Conservation (phyloP, 768 basidiomycete species). For the Kwoniella mangroviensis region DNA sequence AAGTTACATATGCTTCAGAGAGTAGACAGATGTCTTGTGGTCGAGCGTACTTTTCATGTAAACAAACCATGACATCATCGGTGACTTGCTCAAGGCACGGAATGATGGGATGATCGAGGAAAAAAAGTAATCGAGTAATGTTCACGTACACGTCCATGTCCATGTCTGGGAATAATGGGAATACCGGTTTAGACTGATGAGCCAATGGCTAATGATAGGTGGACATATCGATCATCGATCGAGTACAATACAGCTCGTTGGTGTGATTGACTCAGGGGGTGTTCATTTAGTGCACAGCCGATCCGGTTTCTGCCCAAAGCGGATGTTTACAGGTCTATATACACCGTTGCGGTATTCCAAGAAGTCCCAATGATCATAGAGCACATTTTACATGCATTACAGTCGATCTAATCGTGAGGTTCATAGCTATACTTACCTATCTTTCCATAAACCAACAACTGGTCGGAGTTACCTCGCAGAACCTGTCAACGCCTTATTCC, state of each 20-base stretch:
- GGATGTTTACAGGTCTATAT: too few species aligned
- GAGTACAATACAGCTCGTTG: too few species aligned
- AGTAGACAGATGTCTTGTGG: not conserved
- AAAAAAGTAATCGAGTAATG: not conserved
- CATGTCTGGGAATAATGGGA: not conserved
- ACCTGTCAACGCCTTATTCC: not conserved
- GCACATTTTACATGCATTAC: too few species aligned
- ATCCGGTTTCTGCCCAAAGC: too few species aligned
- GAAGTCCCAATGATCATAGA: too few species aligned
- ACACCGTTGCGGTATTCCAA: too few species aligned
- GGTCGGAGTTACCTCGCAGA: too few species aligned
- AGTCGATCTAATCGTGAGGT: too few species aligned
- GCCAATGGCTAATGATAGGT: not conserved
- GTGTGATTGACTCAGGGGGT: too few species aligned
- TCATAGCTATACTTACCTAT: too few species aligned
- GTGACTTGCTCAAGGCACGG: not conserved
- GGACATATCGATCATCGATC: not conserved
- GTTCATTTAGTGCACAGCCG: too few species aligned
- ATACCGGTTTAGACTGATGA: not conserved
- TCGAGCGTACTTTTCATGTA: not conserved
- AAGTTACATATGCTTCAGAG: not conserved
- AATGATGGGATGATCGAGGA: not conserved
- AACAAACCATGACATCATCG: constrained; percentile 9
- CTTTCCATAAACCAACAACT: too few species aligned
- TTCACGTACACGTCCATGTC: not conserved